Evolutionary conservation across 2,329 filamentous ascomycete genomes (phyloP), one percentile per base, ranked within the genome.

Genomic region (Escovopsis sp.): DNA sequence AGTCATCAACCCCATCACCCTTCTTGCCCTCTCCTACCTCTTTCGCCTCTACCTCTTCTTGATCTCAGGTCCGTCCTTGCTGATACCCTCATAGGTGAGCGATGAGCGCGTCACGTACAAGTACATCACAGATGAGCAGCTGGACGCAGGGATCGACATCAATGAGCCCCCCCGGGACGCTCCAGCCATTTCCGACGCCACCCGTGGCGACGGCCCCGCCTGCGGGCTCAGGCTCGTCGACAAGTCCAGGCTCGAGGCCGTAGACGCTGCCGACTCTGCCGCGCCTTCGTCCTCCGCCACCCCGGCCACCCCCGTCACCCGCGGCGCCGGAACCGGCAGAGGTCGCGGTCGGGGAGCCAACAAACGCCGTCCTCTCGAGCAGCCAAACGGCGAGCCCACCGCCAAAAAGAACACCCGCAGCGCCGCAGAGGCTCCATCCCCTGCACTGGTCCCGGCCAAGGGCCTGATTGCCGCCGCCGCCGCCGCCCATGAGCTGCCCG

Each of bases 361-460:
- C 46, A 77, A 75, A 59, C 67, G 72, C 23, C 72, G 67, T 51
- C 66, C 71, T 6, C 66, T 65, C 12, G 67, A 66, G 26, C 67
- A 69, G 46, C 63, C 62, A 1, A 70, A 73, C 18, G 66, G 64
- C 19, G 66, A 70, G 47, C 67, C 68, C 1, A 64, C 64, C 2
- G 59, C 66, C 26, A 76, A 76, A 59, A 67, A 67, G 45, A 58
- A 57, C 18, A 59, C 61, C n/a, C 58, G 61, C 42, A 53, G 55
- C 36, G 49, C 60, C 36, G 55, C 57, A 8, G 59, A 62, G 18
- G 47, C 39, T 28, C 48, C 50, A 26, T 45, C 54, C 8, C 52
- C 55, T 26, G 50, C 50, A 19, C 52, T 56, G 4, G 54, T 54
- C 11, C 59, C 60, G 7, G 55, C 59, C 38, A 62, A 63, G 45